Evolutionary conservation across 75 land plant genomes (phyloP).

Genomic region (Cupressus sempervirens): DNA sequence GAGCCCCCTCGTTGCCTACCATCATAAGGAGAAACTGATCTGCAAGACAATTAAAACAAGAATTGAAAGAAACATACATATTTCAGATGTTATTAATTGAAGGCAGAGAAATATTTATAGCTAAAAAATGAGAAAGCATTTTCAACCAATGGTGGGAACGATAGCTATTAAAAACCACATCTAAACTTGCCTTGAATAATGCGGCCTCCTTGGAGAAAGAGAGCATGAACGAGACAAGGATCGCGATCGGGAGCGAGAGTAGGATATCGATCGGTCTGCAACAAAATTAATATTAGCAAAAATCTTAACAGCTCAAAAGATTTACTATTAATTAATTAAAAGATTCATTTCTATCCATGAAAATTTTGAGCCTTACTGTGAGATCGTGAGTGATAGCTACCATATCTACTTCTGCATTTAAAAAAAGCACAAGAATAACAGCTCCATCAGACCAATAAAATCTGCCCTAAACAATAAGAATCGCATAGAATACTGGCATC

Average conservation of each 20-base stretch:
- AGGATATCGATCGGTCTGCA: background rate
- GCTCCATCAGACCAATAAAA: background rate
- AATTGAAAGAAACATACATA: background rate
- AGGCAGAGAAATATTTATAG: background rate
- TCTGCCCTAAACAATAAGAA: background rate
- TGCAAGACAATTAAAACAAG: background rate
- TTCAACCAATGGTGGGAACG: background rate
- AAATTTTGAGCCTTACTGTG: background rate
- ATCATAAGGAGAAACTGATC: constrained; percentile 1
- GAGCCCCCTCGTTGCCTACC: background rate
- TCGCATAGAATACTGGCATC: background rate
- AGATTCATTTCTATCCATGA: background rate
- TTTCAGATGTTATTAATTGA: background rate
- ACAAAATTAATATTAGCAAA: background rate
- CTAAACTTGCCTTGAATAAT: constrained; percentile 1
- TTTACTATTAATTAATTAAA: background rate
- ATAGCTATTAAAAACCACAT: background rate
- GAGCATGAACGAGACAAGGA: background rate
- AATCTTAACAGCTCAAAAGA: background rate
- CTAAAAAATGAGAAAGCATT: background rate
- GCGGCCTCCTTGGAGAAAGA: background rate
- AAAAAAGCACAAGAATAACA: background rate
- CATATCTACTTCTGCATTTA: background rate
- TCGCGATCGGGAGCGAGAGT: background rate
- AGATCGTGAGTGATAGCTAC: background rate